phyloP scores from a whole-genome alignment of 1,284 basidiomycete species.

The Rhodotorula sp. region DNA sequence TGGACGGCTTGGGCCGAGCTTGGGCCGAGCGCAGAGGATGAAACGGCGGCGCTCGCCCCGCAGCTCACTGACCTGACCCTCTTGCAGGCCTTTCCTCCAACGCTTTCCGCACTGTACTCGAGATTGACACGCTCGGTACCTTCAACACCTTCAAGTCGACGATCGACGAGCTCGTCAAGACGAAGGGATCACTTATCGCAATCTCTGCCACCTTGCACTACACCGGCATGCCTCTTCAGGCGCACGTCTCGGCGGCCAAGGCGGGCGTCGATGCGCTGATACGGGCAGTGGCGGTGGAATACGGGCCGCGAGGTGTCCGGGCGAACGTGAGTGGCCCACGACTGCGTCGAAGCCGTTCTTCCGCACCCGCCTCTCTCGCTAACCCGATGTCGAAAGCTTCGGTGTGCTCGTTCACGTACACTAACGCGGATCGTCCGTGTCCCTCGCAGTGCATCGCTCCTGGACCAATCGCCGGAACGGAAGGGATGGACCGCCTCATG shows the following conservation, averaged over 20 bases:
- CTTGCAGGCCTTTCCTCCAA: constrained; percentile 59
- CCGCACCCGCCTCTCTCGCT: background rate
- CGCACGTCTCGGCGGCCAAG: constrained; percentile 91
- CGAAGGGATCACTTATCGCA: constrained; percentile 77
- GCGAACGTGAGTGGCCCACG: constrained; percentile 64
- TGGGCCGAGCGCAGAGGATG: too few species aligned
- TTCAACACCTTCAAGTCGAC: constrained; percentile 95
- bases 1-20: constrained; percentile 14
- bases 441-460: constrained; percentile 31
- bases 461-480: constrained; percentile 74
- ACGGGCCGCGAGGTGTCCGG: constrained; percentile 89
- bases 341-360: background rate
- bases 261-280: constrained; percentile 88
- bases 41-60: too few species aligned
- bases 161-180: constrained; percentile 65
- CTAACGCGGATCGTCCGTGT: too few species aligned
- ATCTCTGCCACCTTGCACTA: constrained; percentile 91
- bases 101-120: constrained; percentile 87
- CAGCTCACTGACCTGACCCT: constrained; percentile 4
- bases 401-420: too few species aligned
- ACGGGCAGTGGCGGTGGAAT: constrained; percentile 80
- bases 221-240: constrained; percentile 81
- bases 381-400: too few species aligned
- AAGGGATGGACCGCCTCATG: constrained; percentile 71
- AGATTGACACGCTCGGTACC: constrained; percentile 83